These are phyloP conservation scores for Mycena olivaceomarginata DNA, from an alignment of 768 basidiomycete genomes.

Conservation along the genomic window DNA sequence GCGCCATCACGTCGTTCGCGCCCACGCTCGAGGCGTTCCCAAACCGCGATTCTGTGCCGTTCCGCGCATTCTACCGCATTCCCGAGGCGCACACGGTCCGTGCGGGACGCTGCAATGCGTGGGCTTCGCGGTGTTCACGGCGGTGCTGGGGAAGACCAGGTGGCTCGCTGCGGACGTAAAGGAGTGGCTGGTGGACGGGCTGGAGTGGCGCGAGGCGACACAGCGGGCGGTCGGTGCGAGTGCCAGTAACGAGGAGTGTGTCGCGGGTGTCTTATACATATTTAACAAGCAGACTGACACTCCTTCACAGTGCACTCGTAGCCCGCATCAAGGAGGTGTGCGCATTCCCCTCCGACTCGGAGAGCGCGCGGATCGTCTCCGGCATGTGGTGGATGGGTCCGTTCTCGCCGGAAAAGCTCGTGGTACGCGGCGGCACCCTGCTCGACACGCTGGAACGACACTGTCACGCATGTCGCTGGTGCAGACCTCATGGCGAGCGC, in stretches of 20 bases:
- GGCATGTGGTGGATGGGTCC: slow-evolving; percentile 96
- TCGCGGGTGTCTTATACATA: background rate
- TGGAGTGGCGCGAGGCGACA: slow-evolving; percentile 91
- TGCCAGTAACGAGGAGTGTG: slow-evolving; percentile 81
- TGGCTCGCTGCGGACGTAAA: slow-evolving; percentile 87
- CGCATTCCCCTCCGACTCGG: slow-evolving; percentile 82
- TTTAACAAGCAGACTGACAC: background rate
- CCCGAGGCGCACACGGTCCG: slow-evolving; percentile 94
- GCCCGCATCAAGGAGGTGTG: slow-evolving; percentile 81
- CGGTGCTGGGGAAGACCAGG: slow-evolving; percentile 89
- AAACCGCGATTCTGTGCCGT: slow-evolving; percentile 94
- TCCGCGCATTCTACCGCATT: slow-evolving; percentile 93
- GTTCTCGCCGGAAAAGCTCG: slow-evolving; percentile 82
- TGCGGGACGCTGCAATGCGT: slow-evolving; percentile 96
- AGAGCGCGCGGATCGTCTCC: slow-evolving; percentile 86
- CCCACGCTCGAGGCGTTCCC: slow-evolving; percentile 98
- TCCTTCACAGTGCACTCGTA: slow-evolving; percentile 76
- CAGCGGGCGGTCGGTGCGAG: slow-evolving; percentile 83
- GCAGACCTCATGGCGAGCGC: too few relatives aligned
- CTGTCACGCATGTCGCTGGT: too few relatives aligned
- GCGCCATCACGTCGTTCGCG: slow-evolving; percentile 79
- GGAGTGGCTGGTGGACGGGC: slow-evolving; percentile 83
- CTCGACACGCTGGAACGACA: slow-evolving; percentile 95
- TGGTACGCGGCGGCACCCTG: slow-evolving; percentile 81
- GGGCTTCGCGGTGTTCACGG: slow-evolving; percentile 97